phyloP scores from a whole-genome alignment of 768 basidiomycete genomes.

The Nevesoporus exiguus region DNA sequence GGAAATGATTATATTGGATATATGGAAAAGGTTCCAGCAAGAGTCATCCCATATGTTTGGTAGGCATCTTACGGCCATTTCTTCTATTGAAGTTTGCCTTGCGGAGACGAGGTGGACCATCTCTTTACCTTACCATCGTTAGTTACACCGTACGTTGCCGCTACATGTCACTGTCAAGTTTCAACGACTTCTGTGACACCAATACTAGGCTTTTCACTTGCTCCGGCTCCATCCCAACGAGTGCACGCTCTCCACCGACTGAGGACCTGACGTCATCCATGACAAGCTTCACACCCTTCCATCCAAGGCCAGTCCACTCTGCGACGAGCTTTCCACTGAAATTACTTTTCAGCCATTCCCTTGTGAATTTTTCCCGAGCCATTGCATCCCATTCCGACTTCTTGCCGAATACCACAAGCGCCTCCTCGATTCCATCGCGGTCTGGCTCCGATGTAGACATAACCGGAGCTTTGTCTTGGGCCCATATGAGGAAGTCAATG shows the following conservation, averaged over 20 bases:
- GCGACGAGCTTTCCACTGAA: conserved; percentile 51
- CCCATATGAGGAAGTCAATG: conserved; percentile 53
- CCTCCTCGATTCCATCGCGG: conserved; percentile 38
- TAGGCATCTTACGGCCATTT: conserved; percentile 10
- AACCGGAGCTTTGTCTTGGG: conserved; percentile 23
- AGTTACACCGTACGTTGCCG: conserved; percentile 4
- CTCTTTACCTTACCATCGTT: neutral
- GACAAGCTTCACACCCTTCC: conserved; percentile 46
- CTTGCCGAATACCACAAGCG: conserved; percentile 51
- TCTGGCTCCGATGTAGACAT: conserved; percentile 12
- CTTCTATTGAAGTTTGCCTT: neutral
- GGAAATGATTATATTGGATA: conserved; percentile 30
- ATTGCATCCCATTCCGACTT: conserved; percentile 44
- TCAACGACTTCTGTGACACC: conserved; percentile 28
- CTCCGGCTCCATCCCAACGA: conserved; percentile 39
- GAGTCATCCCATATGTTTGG: conserved; percentile 32
- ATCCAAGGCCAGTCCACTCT: conserved; percentile 52
- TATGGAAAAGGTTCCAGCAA: conserved; percentile 28
- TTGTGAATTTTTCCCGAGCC: conserved; percentile 24
- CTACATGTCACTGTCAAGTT: conserved; percentile 11
- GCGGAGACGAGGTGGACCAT: neutral
- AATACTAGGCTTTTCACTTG: conserved; percentile 41
- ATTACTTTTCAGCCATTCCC: conserved; percentile 37
- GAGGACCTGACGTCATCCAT: conserved; percentile 49
- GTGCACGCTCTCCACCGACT: conserved; percentile 46